Conservation (phyloP, 768 basidiomycete species). For the Rhizopogon rudus region DNA sequence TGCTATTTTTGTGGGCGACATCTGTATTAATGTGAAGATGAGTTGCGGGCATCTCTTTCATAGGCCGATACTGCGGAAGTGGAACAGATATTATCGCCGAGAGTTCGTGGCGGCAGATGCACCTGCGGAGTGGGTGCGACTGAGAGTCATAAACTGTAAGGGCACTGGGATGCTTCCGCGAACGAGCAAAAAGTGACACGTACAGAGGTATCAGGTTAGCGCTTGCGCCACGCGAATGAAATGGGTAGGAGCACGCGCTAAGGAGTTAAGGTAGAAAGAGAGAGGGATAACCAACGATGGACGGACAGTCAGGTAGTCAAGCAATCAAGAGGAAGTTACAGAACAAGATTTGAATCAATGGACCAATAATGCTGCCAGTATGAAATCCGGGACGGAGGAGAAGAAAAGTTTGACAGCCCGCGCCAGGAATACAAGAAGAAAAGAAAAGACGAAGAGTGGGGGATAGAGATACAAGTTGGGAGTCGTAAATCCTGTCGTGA, state of each 20-base stretch:
- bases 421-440: conserved; percentile 3
- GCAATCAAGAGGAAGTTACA: neutral
- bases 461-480: conserved; percentile 22
- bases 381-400: neutral
- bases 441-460: neutral
- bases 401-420: neutral
- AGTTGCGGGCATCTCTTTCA: conserved; percentile 33
- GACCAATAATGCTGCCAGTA: neutral
- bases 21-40: conserved; percentile 49
- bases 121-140: neutral
- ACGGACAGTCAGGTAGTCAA: conserved; percentile 7
- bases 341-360: conserved; percentile 1
- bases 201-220: neutral
- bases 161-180: neutral
- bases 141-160: neutral
- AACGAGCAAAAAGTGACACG: neutral
- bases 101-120: neutral
- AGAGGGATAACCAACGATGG: neutral
- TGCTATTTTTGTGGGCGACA: conserved; percentile 27
- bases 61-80: neutral
- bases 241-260: neutral
- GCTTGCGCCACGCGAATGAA: neutral
- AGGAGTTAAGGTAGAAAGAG: neutral
- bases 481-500: conserved; percentile 18
- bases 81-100: neutral